Evolutionary conservation across 441 rosid species (phyloP).

Genomic region (Iberis amara): DNA sequence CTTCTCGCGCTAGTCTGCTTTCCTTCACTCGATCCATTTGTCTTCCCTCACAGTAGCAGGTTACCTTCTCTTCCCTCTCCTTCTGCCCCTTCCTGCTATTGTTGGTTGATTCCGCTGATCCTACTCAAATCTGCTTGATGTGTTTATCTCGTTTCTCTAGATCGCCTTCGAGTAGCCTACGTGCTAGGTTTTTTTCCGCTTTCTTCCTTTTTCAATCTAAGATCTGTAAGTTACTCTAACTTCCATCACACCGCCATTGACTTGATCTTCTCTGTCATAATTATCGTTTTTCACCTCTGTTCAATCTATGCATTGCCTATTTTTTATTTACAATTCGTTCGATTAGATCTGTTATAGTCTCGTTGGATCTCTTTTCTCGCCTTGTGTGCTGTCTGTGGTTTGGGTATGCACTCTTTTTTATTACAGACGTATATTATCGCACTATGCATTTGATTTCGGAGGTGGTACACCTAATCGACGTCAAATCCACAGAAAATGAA

Average conservation of each 20-base stretch:
- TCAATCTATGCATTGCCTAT: not conserved
- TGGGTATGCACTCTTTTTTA: not conserved
- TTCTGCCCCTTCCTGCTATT: not conserved
- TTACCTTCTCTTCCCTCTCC: not conserved
- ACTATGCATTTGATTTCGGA: slow-evolving; percentile 7
- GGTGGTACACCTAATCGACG: not conserved
- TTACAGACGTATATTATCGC: not conserved
- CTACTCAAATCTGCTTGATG: slow-evolving; percentile 2
- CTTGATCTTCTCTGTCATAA: not conserved
- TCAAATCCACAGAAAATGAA: not conserved
- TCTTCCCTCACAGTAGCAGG: not conserved
- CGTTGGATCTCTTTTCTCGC: slow-evolving; percentile 14
- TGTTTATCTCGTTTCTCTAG: slow-evolving; percentile 5
- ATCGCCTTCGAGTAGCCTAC: slow-evolving; percentile 18
- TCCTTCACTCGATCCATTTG: no score
- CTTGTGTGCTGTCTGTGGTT: slow-evolving; percentile 8
- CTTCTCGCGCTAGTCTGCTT: no score
- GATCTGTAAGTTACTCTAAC: slow-evolving; percentile 30
- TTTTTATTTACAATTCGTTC: not conserved
- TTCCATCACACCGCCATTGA: not conserved
- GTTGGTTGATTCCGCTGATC: not conserved
- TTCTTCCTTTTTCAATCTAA: not conserved
- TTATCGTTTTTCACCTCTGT: not conserved
- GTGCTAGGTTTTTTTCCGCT: not conserved
- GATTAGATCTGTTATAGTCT: slow-evolving; percentile 16